Evolutionary conservation across 805 yeast species (phyloP), one percentile per base, ranked within the genome.

Genomic region (Wickerhamomyces mucosus): DNA sequence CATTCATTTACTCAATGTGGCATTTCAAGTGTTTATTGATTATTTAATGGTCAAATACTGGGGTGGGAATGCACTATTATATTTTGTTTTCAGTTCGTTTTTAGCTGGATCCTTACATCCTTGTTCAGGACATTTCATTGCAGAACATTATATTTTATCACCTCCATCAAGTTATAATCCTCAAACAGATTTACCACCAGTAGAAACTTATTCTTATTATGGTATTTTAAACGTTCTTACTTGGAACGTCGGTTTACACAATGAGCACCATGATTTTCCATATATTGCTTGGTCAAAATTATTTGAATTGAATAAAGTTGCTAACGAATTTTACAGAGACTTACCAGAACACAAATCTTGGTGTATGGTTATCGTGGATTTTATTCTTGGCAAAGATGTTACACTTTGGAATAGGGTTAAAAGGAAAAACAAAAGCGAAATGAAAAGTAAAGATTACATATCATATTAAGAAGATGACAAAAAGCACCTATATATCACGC

Each of bases 261-360:
- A 82, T 48, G 96, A 86, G 56, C 96, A 86, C 55, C 96, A 86
- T 51, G 96, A 86, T 58, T 86, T 86, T 65, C 96, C 96, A 2
- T 86, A 77, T 52, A 69, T 86, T 45, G 89, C 96, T 1, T 86
- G 96, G 96, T 70, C 92, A 1, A 72, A 75, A 39, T 60, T 86
- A 29, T 82, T 81, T 21, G 58, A 67, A 32, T 59, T 86, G 24
- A 66, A 78, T 34, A 51, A 56, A 28, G 69, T 82, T 20, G 95
- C 95, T 4, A 51, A 65, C 15, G 96, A 86, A 46, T 86, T 81
- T 50, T 86, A 86, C 52, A 79, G 71, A 26, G 82, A 83, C 3
- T 64, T 86, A 35, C 96, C 96, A 1, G 61, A 56, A 37, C 86
- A 83, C 38, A 62, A 68, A 24, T 75, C 86, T 21, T 86, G 96